phyloP scores from a whole-genome alignment of 2,329 filamentous ascomycete species.

The Aspergillus sp. region DNA sequence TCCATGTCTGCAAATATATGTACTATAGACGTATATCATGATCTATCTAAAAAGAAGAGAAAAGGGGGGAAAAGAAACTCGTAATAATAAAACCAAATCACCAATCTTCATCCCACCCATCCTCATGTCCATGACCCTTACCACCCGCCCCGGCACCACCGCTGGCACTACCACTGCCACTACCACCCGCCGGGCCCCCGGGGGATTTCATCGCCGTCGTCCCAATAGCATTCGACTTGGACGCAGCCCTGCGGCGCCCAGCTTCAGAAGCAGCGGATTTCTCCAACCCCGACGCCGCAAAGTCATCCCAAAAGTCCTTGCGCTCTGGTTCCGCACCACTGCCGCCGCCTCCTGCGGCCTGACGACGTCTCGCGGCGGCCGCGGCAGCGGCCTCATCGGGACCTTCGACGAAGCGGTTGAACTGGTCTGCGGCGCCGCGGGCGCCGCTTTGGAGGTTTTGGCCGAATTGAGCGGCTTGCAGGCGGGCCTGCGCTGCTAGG shows the following conservation, averaged over 20 bases:
- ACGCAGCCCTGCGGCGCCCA: slow-evolving; percentile 21
- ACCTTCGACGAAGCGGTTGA: slow-evolving; percentile 83
- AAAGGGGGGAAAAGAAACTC: background rate
- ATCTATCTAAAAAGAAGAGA: background rate
- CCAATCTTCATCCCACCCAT: slow-evolving; percentile 48
- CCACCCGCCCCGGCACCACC: slow-evolving; percentile 7
- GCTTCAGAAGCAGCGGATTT: slow-evolving; percentile 6
- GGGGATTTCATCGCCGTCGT: slow-evolving; percentile 52
- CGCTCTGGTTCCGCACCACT: slow-evolving; percentile 49
- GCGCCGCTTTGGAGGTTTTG: slow-evolving; percentile 59
- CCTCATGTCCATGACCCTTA: slow-evolving; percentile 35
- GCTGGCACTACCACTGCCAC: background rate
- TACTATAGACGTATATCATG: too few species aligned
- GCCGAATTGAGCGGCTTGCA: slow-evolving; percentile 46
- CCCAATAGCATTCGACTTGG: slow-evolving; percentile 47
- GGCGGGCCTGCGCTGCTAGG: slow-evolving; percentile 62
- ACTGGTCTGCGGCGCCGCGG: slow-evolving; percentile 65
- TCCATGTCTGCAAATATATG: background rate
- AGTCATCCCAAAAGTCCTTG: slow-evolving; percentile 87
- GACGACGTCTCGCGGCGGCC: slow-evolving; percentile 35
- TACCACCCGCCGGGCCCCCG: background rate
- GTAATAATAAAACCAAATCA: slow-evolving; percentile 12
- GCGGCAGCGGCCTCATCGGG: slow-evolving; percentile 40
- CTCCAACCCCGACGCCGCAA: slow-evolving; percentile 55
- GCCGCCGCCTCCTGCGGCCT: too few species aligned